Evolutionary conservation across 768 basidiomycete genomes (phyloP).

Genomic region (Boletus barrowsii): DNA sequence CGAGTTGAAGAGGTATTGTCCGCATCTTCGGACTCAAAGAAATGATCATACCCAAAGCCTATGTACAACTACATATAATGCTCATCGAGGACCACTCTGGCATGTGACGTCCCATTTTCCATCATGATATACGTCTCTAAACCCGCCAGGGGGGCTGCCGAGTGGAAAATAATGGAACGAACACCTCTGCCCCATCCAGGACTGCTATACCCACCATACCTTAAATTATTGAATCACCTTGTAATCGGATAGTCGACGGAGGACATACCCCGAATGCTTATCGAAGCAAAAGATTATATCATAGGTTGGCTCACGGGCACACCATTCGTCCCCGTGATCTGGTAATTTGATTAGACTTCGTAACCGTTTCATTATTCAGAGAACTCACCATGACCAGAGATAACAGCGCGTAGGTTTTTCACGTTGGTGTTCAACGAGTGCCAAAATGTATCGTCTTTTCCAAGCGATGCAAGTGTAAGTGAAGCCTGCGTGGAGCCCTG

Average conservation of each 20-base stretch:
- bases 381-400: conserved; percentile 65
- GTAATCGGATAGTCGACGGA: not conserved
- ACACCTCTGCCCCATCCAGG: conserved; percentile 63
- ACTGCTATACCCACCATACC: conserved; percentile 60
- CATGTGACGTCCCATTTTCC: conserved; percentile 56
- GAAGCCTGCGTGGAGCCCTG: conserved; percentile 64
- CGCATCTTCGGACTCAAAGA: too few species aligned
- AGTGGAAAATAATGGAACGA: conserved; percentile 58
- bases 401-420: conserved; percentile 62
- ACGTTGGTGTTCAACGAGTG: conserved; percentile 53
- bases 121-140: conserved; percentile 66
- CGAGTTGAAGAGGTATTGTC: too few species aligned
- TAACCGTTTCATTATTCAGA: not conserved
- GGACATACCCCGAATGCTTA: conserved; percentile 67
- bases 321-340: conserved; percentile 85
- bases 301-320: conserved; percentile 59
- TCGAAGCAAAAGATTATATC: conserved; percentile 69
- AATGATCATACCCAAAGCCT: too few species aligned
- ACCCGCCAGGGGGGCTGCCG: conserved; percentile 41
- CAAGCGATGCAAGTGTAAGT: conserved; percentile 31
- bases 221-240: conserved; percentile 20
- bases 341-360: not conserved
- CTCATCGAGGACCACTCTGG: conserved; percentile 48
- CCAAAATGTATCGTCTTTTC: conserved; percentile 63
- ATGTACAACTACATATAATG: conserved; percentile 27